Base-by-base conservation (phyloP, 257 asterid species). In the Verbascum thapsus region DNA sequence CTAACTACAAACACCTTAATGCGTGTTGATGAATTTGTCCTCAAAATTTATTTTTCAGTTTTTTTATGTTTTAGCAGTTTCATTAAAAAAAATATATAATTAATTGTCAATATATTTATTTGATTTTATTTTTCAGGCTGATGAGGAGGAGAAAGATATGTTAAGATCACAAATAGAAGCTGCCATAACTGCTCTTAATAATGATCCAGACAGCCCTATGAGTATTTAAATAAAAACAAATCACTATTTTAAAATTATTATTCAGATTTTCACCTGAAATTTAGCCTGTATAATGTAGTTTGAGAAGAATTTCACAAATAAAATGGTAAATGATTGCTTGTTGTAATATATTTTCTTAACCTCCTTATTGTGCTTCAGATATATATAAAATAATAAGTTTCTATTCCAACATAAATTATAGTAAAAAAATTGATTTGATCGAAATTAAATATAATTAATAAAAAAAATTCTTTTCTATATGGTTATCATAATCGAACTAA, bases 121-220 rank as follows among this genome's bases (percentile, higher is more conserved):
- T 51, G 4, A 16, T n/a, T 3, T 3, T 10, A 1, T 64, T 22
- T 50, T 61, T 47, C 61, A 90, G 97, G 95, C 88, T 16, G 90
- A 82, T 16, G 88, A 85, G 15, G 85, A 77, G 61, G 96, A 90
- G 53, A 87, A 40, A 22, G 87, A 85, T 20, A 35, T 59, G 7
- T 47, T 90, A 48, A 75, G 77, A 54, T 38, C 18, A 41, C 83
- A 79, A 76, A 90, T 90, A 11, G 77, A 88, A 73, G 64, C 81
- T 6, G 96, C 96, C 9, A 83, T 90, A 37, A 80, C 87, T 51
- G 75, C 87, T 39, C 47, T 71, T 26, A 90, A 77, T 26, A 90
- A 77, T 64, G 87, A 74, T 63, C 88, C 86, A 15, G 90, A 75
- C 57, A 86, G 91, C 61, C 94, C 94, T 5, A 70, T 80, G 82